Base-by-base conservation (phyloP, 1,284 basidiomycete species). In the Cystobasidium pallidum region DNA sequence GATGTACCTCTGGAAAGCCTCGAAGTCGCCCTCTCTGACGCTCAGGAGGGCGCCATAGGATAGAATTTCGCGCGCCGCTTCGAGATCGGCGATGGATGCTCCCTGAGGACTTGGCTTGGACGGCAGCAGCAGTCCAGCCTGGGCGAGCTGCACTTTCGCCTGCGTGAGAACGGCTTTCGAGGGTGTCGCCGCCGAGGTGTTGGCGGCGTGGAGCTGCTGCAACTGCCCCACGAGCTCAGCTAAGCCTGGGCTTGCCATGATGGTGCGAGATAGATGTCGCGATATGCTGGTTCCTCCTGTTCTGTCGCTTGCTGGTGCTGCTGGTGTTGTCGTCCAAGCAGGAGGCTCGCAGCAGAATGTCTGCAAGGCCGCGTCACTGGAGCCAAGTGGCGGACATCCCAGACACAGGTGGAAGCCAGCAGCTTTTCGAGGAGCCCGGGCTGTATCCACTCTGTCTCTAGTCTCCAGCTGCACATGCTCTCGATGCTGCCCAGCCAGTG, bases 41-140 rank as follows among this genome's bases (percentile, higher is more conserved):
- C 94, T 93, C 84, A 90, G 90, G 83, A 96, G 91, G 19, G 94
- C 92, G 57, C 94, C 95, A 77, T 97, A 89, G 84, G 98, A 95
- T 70, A 99, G 88, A 66, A 97, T 91, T 75, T 96, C 92, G 75
- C 95, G 91, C 91, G 83, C 51, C 21, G 21, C 51, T 77, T 39
- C 79, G 7, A 79, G 59, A 55, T 70, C 57, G 74, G 63, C 63
- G 61, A 49, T 70, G 8, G 28, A 17, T 51, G 15, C 43, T 47
- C 51, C 49, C 15, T 84, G 88, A 62, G 89, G 86, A 75, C 39
- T 10, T 6, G 84, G 84, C 75, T 85, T 34, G 30, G 85, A 67
- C 86, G 92, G 73, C 87, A 85, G 66, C 10, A 94, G 84, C 13
- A 94, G 83, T 26, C 91, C 90, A 21, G 87, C 84, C 78, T 92